Base-by-base conservation (phyloP, 106 monocot genomes). In the Acorus gramineus region DNA sequence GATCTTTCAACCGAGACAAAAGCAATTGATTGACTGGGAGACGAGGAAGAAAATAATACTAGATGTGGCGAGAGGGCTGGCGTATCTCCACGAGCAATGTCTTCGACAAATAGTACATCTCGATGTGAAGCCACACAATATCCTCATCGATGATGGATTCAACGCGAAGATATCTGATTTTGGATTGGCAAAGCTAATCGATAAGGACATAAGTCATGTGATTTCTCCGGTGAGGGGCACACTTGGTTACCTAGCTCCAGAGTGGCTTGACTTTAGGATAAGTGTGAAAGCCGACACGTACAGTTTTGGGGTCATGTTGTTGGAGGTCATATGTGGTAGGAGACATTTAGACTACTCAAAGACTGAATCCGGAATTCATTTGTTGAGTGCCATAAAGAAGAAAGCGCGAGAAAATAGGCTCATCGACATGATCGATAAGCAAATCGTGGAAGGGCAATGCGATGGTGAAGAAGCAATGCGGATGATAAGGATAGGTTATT, bases 81-180 rank as follows among this genome's bases (percentile, higher is more conserved):
- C 47, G 2, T 70, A 70, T 14, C 60, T 70, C 49, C 70, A 70
- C 42, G 60, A 61, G 28, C 60, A 61, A 42, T 70, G 70, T 52
- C 4, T 28, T 0, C 59, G 61, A 11, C 50, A 8, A 52, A 70
- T 70, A 7, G 48, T 43, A 4, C 70, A 70, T 13, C 10, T 70
- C 7, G 70, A 70, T 54, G 61, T 70, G 52, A 70, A 70, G 44
- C 70, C 70, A 44, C 61, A 62, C 5, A 62, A 57, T 4, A 68
- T 56, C 67, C 67, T 68, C 46, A 45, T 68, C 3, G 70, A 70
- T 44, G 60, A 70, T 0, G 55, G 28, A 6, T 61, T 70, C 42
- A 44, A 52, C 12, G 70, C 70, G 4, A 70, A 70, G 44, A 44
- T 70, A 7, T 70, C 70, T 14, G 70, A 70, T 42, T 70, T 70